Conservation (phyloP, 257 asterid species). For the Ajuga chamaepitys region DNA sequence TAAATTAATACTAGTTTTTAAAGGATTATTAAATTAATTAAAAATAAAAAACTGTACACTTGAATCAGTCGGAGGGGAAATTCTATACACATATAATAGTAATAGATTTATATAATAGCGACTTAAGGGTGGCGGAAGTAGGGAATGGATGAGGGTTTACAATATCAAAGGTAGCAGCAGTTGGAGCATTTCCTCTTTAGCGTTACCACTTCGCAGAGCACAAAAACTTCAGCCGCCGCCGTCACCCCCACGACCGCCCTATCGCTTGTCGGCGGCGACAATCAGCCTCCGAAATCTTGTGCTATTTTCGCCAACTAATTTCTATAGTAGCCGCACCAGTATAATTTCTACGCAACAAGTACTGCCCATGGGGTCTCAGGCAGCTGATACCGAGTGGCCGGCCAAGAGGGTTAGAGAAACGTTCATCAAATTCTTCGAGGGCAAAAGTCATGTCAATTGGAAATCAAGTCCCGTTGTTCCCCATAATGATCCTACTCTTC, state of each 20-base stretch:
- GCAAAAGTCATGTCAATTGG: slow-evolving; percentile 54
- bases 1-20: too few species aligned
- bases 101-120: too few species aligned
- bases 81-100: too few species aligned
- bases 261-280: slow-evolving; percentile 11
- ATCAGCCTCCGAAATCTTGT: slow-evolving; percentile 5
- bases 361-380: slow-evolving; percentile 59
- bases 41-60: too few species aligned
- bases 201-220: slow-evolving; percentile 19
- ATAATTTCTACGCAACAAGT: slow-evolving; percentile 15
- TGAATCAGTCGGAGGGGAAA: too few species aligned
- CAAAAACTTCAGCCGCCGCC: slow-evolving; percentile 19
- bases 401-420: slow-evolving; percentile 59
- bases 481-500: slow-evolving; percentile 86
- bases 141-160: slow-evolving; percentile 62
- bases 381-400: slow-evolving; percentile 58
- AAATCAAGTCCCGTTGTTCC: slow-evolving; percentile 94
- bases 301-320: slow-evolving; percentile 1
- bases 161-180: slow-evolving; percentile 7
- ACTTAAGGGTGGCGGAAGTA: not conserved
- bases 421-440: slow-evolving; percentile 55
- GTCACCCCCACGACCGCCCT: slow-evolving; percentile 9
- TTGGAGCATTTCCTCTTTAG: slow-evolving; percentile 12
- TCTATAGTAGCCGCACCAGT: slow-evolving; percentile 9
- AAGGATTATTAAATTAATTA: too few species aligned